Evolutionary conservation across 768 basidiomycete genomes (phyloP).

Genomic region (Phallus indusiatus): DNA sequence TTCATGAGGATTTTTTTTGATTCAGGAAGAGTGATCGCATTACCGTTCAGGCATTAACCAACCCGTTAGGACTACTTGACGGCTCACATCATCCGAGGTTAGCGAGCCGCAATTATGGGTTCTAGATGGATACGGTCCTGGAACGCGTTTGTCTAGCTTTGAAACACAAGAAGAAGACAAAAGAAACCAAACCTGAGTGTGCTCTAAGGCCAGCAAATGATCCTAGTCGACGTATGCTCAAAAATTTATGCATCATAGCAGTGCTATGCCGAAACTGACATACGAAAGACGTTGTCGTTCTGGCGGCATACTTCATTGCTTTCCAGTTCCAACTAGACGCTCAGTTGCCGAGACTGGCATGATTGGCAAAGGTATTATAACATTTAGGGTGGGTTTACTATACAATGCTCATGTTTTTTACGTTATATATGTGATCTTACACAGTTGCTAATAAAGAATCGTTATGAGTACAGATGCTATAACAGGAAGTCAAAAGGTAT

Average conservation of each 20-base stretch:
- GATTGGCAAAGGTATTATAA: no score
- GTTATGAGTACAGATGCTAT: no score
- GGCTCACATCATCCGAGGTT: constrained; percentile 39
- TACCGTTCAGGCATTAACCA: constrained; percentile 81
- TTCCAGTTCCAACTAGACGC: no score
- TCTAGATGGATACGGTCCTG: constrained; percentile 48
- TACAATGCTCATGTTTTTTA: no score
- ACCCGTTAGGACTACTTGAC: constrained; percentile 62
- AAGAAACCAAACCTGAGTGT: neutral
- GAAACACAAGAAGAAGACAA: constrained; percentile 10
- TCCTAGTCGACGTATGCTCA: neutral
- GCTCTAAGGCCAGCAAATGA: neutral
- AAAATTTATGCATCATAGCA: neutral
- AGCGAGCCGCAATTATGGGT: constrained; percentile 62
- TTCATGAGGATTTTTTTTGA: constrained; percentile 10
- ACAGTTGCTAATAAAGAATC: no score
- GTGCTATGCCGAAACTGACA: neutral
- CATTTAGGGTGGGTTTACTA: no score
- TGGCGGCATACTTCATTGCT: neutral
- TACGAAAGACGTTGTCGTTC: neutral
- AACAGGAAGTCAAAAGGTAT: no score
- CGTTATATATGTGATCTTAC: no score
- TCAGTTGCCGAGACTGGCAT: no score
- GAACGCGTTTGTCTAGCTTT: neutral
- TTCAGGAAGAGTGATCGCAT: constrained; percentile 20